Percentiles rank a stretch among this genome's conserved stretches.
phyloP scores from a whole-genome alignment of 2,329 filamentous ascomycete genomes.

The Cladosporium sp. region DNA sequence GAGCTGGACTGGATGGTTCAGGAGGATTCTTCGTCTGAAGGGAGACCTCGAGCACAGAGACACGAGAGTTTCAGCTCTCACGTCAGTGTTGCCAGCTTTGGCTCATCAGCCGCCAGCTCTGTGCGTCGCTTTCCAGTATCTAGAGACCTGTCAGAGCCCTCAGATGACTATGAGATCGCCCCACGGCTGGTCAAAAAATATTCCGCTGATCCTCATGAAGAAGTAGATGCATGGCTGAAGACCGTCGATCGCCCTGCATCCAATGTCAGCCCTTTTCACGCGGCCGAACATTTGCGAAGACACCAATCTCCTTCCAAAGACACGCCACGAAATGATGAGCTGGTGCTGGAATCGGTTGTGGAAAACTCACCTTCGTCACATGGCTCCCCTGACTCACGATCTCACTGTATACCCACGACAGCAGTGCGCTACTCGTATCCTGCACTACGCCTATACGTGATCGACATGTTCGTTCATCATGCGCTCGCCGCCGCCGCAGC shows the following conservation, averaged over 20 bases:
- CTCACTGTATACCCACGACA: not conserved
- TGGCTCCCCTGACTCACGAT: not conserved
- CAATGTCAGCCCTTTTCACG: not conserved
- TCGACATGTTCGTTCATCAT: not conserved
- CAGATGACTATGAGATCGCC: not conserved
- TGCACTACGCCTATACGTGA: not conserved
- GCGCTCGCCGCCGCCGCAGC: not conserved
- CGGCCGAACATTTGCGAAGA: no score
- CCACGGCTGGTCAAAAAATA: no score
- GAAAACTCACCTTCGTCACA: no score
- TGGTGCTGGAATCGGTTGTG: no score
- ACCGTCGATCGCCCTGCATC: not conserved
- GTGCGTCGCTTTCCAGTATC: not conserved
- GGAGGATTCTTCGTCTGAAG: not conserved
- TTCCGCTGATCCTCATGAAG: no score
- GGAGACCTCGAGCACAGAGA: not conserved
- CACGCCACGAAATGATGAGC: no score
- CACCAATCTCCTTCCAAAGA: no score
- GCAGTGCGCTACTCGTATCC: not conserved
- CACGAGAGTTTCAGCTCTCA: not conserved
- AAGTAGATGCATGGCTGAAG: no score
- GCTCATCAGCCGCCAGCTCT: not conserved
- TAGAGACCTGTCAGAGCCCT: not conserved
- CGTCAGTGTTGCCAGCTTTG: not conserved
- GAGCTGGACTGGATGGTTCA: not conserved